Evolutionary conservation across 2,329 filamentous ascomycete genomes (phyloP).

Genomic region (Coleophoma crateriformis): DNA sequence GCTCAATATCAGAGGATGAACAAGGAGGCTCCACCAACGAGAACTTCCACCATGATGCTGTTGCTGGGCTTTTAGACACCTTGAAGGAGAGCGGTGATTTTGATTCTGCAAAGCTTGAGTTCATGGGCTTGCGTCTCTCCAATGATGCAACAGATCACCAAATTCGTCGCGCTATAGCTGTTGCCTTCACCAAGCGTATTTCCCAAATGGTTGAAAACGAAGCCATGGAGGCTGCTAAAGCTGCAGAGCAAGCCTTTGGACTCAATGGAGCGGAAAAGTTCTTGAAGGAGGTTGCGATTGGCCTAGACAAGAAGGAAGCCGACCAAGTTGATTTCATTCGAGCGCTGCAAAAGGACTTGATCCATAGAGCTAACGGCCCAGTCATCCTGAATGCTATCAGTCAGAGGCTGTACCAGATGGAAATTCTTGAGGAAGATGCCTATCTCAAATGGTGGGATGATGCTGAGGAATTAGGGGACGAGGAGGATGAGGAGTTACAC

Average conservation of each 20-base stretch:
- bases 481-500: slow-evolving; percentile 61
- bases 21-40: slow-evolving; percentile 38
- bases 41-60: slow-evolving; percentile 82
- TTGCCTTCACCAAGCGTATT: slow-evolving; percentile 78
- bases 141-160: slow-evolving; percentile 86
- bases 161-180: slow-evolving; percentile 80
- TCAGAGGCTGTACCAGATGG: slow-evolving; percentile 79
- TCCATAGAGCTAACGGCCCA: slow-evolving; percentile 57
- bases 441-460: slow-evolving; percentile 88
- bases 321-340: slow-evolving; percentile 86
- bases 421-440: slow-evolving; percentile 84
- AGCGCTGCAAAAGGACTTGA: slow-evolving; percentile 74
- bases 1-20: slow-evolving; percentile 60
- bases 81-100: slow-evolving; percentile 75
- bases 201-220: slow-evolving; percentile 60
- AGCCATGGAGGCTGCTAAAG: slow-evolving; percentile 53
- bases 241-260: slow-evolving; percentile 56
- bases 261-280: slow-evolving; percentile 50
- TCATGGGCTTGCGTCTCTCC: slow-evolving; percentile 87
- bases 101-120: slow-evolving; percentile 77
- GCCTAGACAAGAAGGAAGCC: slow-evolving; percentile 55
- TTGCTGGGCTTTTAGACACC: slow-evolving; percentile 80
- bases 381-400: slow-evolving; percentile 69
- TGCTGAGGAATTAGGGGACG: slow-evolving; percentile 45
- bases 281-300: slow-evolving; percentile 53